Evolutionary conservation across 345 rosid genomes (phyloP), one percentile per base, ranked within the genome.

Genomic region (Salix suchowensis): DNA sequence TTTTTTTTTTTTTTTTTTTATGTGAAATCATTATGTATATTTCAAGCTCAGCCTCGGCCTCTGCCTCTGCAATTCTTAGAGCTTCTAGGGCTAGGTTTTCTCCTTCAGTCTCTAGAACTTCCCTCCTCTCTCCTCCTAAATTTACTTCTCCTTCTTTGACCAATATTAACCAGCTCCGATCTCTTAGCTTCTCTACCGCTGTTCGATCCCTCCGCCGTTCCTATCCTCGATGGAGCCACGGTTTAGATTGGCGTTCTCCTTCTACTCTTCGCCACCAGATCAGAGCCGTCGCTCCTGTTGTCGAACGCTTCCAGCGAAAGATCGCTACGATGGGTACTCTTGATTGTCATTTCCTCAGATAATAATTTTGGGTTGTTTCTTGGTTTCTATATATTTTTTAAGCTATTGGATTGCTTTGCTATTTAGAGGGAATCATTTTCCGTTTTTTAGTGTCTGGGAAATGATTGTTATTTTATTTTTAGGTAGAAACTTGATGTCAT

Each of bases 291-390:
- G 80, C 92, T 72, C 93, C 98, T 0, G 83, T 76, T 55, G 77
- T 92, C 74, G 93, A 91, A 62, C 92, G 85, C 34, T 84, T 96
- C 67, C 70, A 89, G 87, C 84, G 90, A 61, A 87, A 79, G 79
- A 88, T 96, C 78, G 86, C 97, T 62, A 86, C 97, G 62, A 91
- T 90, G 97, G 98, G 99, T 96, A 88, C 73, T 36, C 8, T 55
- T 65, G 40, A 79, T 52, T 18, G 6, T 37, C 16, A 62, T 14
- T 75, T 71, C 67, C 50, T 32, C 62, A 11, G 21, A 30, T 21
- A 36, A 58, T 44, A 23, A 36, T 72, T 73, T 62, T 50, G 60
- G 61, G 60, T 32, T 42, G 16, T 24, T 40, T 7, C 64, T 68
- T 16, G 39, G 23, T 67, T 79, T 71, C 23, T 19, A 74, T 74